Base-by-base conservation (phyloP, 148 eudicot genomes). In the Chenopodium suecicum region DNA sequence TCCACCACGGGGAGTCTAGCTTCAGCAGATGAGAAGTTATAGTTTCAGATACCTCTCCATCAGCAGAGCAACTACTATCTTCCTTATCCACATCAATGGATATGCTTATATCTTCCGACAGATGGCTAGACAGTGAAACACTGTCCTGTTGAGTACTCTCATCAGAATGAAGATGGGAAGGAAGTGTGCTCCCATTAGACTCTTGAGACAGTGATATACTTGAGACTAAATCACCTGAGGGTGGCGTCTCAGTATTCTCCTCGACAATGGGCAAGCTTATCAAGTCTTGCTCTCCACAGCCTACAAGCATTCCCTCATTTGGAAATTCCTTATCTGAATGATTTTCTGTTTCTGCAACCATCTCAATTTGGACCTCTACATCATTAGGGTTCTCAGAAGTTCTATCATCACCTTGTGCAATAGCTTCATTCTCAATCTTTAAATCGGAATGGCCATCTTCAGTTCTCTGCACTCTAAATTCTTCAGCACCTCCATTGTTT, bases 1-100 rank as follows among this genome's bases (percentile, higher is more conserved):
- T 81, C 99, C 99, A 96, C 87, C 91, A 85, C 73, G 74, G 82
- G 8, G 86, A 54, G 83, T 81, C 94, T 16, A 79, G 64, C 71
- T 80, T 83, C 48, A 83, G 54, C 32, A 75, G 25, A 20, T 66
- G 79, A 65, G 80, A 58, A 19, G 65, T 48, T 29, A 41, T 80
- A 66, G 84, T 84, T 69, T 82, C 83, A 77, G 76, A 78, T 63
- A 13, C 74, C 20, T 81, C 82, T 64, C 74, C 75, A 81, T 80
- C 83, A 66, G 81, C 22, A 65, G 60, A 77, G 32, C 37, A 68
- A 79, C 47, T 46, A 44, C 27, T 64, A 25, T 79, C 79, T 76
- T 70, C 90, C 66, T 48, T n/a, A 60, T 85, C 87, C 16, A 76
- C 79, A 32, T 76, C 37, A 64, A 88, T 80, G 1, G 89, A 84